Evolutionary conservation across 352 stramenopile species (phyloP), one percentile per base, ranked within the genome.

Genomic region (Phytopythium mirpurense): DNA sequence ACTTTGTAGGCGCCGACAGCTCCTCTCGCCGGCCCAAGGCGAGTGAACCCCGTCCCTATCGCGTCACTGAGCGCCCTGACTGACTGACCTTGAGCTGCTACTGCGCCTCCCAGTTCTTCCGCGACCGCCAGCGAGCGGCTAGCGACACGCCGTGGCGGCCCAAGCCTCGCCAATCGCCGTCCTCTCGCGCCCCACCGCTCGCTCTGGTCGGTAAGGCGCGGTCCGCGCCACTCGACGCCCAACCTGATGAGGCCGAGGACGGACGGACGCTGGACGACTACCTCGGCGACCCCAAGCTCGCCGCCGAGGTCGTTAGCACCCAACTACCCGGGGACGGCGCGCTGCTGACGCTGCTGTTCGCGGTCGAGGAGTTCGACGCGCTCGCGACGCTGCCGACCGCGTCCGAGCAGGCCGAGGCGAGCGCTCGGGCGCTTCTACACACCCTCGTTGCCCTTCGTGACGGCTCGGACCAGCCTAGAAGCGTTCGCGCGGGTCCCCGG

Each of bases 311-410:
- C 43, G 63, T 75, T 12, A 75, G 62, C 51, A 60, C 56, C 2
- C 43, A 60, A 16, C 38, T 80, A 23, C 65, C 70, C 7, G 56
- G 65, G 2, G 65, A 80, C 26, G 56, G 65, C n/a, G 60, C 55
- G 26, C 46, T 77, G 11, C 60, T 80, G 8, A 60, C 62, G 40
- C 40, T 77, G 15, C 36, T 75, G 9, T 77, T 73, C 31, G 76
- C 67, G 0, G 68, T 80, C 36, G 62, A 80, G 35, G 70, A 80
- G 35, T 77, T 67, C 36, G 67, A 80, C 31, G 44, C 55, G n/a
- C 58, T 77, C n/a, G 56, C 69, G 5, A 69, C 60, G 21, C 60
- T 73, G 0, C 21, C 57, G 1, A 27, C 53, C 2, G 56, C 59
- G 7, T 27, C 47, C 10, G 44, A 71, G 5, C 53, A 65, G 7